Conservation (phyloP, 1,284 basidiomycete species). For the Cutaneotrichosporon mucoides region DNA sequence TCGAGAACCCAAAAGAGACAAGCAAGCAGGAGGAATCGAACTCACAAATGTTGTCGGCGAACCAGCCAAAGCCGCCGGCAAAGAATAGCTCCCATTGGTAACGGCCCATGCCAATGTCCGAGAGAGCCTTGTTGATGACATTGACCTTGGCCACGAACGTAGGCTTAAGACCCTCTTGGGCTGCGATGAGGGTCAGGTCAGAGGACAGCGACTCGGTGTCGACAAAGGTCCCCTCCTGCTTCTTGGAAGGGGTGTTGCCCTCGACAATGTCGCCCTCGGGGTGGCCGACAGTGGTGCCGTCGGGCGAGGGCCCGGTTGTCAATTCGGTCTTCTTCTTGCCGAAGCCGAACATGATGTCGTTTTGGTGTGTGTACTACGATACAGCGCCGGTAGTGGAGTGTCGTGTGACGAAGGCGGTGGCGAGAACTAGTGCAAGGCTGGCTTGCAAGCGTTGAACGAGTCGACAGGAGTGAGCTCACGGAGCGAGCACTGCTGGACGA, state of each 20-base stretch:
- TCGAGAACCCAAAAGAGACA: too few species aligned
- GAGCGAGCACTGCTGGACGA: too few species aligned
- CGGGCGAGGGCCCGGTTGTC: background rate
- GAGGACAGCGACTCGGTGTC: slow-evolving; percentile 20
- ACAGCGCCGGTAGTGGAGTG: background rate
- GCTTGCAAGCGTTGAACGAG: too few species aligned
- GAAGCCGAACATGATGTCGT: background rate
- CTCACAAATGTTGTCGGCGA: slow-evolving; percentile 53
- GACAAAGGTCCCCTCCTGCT: background rate
- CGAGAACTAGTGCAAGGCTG: background rate
- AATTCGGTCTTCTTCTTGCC: background rate
- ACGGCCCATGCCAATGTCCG: slow-evolving; percentile 57
- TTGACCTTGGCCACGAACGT: slow-evolving; percentile 32
- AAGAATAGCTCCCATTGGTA: slow-evolving; percentile 61
- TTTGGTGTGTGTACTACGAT: background rate
- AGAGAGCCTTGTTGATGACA: slow-evolving; percentile 35
- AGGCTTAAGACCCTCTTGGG: slow-evolving; percentile 28
- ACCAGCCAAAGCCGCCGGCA: slow-evolving; percentile 51
- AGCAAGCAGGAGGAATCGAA: background rate
- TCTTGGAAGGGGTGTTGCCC: background rate
- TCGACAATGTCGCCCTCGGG: background rate
- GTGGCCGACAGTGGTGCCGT: background rate
- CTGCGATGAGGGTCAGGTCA: slow-evolving; percentile 20
- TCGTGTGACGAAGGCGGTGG: background rate
- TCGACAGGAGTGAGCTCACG: too few species aligned